These are phyloP conservation scores for Begonia fuchsioides DNA, from an alignment of 306 rosid species.

Conservation along the genomic window DNA sequence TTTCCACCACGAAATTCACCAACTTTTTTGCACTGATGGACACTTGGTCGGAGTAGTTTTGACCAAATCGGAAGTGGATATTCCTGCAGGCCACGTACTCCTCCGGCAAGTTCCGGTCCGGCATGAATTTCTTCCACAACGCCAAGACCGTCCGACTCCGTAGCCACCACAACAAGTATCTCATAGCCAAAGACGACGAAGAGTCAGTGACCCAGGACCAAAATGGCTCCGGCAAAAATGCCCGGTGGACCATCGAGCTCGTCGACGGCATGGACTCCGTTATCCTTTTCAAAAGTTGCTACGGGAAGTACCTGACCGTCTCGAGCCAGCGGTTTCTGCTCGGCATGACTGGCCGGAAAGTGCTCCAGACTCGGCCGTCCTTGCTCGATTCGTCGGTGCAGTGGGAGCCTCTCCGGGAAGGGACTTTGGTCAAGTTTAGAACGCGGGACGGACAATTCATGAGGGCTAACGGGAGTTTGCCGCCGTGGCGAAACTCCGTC, in stretches of 20 bases:
- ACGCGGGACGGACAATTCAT: constrained; percentile 69
- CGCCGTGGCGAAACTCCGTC: constrained; percentile 84
- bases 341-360: constrained; percentile 83
- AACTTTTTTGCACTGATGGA: no score
- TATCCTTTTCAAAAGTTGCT: constrained; percentile 73
- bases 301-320: constrained; percentile 72
- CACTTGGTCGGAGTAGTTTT: background rate
- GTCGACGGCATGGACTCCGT: constrained; percentile 33
- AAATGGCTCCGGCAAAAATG: constrained; percentile 48
- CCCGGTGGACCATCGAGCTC: constrained; percentile 55
- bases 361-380: constrained; percentile 40
- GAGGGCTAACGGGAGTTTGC: constrained; percentile 73
- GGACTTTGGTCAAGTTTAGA: constrained; percentile 42
- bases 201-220: constrained; percentile 59
- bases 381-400: constrained; percentile 63
- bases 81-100: constrained; percentile 1
- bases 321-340: constrained; percentile 48
- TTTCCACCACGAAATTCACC: no score
- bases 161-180: constrained; percentile 67
- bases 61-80: background rate
- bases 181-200: constrained; percentile 69
- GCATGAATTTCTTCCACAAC: constrained; percentile 53
- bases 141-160: constrained; percentile 81
- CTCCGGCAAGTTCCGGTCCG: constrained; percentile 27
- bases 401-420: constrained; percentile 75